Evolutionary conservation across 805 yeast species (phyloP), one percentile per base, ranked within the genome.

Genomic region (Candida piceae): DNA sequence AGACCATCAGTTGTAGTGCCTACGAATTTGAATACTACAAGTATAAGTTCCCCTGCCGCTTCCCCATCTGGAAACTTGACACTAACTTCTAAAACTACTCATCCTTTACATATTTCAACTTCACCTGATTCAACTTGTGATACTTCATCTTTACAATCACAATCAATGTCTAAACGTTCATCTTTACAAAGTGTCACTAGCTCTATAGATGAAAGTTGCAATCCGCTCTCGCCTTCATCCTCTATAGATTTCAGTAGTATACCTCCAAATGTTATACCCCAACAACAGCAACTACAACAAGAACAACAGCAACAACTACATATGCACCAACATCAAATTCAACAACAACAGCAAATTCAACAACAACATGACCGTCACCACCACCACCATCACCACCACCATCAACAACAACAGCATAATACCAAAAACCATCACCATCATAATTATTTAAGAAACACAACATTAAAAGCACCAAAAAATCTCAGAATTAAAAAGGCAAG

Each of bases 1-100:
- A 49, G 61, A 37, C 52, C 61, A 24, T 48, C 60, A 1, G 53
- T 55, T 3, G 49, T 53, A 19, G 52, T 45, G 17, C 49, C 53
- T n/a, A 43, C 53, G 11, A 40, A 49, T 22, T 32, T 45, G 29
- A 49, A 47, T 25, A 42, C 52, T 11, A 24, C 50, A 20, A 38
- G 45, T 21, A 26, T 45, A 16, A 34, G 34, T 27, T 32, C 49
- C 4, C 44, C 55, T n/a, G 31, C 47, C 9, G 26, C 52, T 5
- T 34, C 52, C 17, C 31, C 41, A 25, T 28, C 45, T 5, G 25
- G 29, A 11, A 42, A 40, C 24, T 40, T 46, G 16, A 41, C 46
- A 8, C 36, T 47, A 16, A 21, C 48, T 15, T 42, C 48, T 5
- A 27, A 38, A 7, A 27, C 40, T 7, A 36, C 28, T 33, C 28